phyloP scores from a whole-genome alignment of 2,329 filamentous ascomycete genomes.

The Aspergillus sp. region DNA sequence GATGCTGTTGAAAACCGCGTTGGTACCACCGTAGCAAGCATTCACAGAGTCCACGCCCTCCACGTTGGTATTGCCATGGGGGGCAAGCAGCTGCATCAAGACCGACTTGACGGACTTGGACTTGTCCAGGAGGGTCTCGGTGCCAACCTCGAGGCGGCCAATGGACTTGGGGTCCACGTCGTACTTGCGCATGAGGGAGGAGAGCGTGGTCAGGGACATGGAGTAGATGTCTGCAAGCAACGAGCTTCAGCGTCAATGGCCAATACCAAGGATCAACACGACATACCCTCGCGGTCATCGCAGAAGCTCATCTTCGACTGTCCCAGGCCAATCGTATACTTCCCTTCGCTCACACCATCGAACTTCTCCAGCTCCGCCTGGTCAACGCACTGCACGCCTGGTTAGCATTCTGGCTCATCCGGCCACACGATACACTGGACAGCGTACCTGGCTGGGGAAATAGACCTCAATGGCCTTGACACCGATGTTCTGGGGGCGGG shows the following conservation, averaged over 20 bases:
- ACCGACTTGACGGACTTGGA: conserved; percentile 86
- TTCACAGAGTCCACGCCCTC: conserved; percentile 78
- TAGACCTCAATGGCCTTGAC: conserved; percentile 91
- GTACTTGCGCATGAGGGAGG: conserved; percentile 73
- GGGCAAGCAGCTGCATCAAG: conserved; percentile 73
- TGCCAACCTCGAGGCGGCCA: conserved; percentile 74
- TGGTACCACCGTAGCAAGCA: conserved; percentile 80
- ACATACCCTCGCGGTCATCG: conserved; percentile 73
- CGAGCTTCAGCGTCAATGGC: conserved; percentile 4
- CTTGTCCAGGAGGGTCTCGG: conserved; percentile 79
- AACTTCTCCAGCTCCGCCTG: conserved; percentile 76
- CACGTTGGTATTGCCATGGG: conserved; percentile 65
- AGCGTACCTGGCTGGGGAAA: conserved; percentile 69
- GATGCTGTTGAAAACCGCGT: conserved; percentile 70
- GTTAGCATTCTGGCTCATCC: conserved; percentile 7
- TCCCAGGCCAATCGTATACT: conserved; percentile 85
- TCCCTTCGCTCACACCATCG: conserved; percentile 70
- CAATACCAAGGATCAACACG: background rate
- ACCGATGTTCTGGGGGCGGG: conserved; percentile 77
- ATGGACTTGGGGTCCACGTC: conserved; percentile 68
- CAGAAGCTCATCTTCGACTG: conserved; percentile 92
- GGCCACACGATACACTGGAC: conserved; percentile 5
- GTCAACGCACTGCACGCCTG: conserved; percentile 60
- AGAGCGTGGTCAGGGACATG: conserved; percentile 66
- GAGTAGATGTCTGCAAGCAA: conserved; percentile 68